A percentile compares a stretch with the other conserved stretches of the same genome.
phyloP scores from a whole-genome alignment of 345 rosid genomes.

The Clarkia xantiana region DNA sequence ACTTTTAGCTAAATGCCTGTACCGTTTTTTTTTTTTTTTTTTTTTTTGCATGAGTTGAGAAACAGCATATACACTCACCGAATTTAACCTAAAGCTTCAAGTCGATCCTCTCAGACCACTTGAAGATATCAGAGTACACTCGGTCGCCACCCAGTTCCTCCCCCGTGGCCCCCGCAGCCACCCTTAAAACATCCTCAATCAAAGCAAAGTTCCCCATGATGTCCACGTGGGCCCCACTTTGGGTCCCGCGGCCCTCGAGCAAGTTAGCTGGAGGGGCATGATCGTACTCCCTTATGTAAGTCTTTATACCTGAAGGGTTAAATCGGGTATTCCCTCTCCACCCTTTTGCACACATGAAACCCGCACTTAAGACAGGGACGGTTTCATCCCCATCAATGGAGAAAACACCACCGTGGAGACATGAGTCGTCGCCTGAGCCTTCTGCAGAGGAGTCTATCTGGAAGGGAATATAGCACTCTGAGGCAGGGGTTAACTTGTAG shows the following conservation, averaged over 20 bases:
- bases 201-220: slow-evolving; percentile 69
- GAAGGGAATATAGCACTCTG: slow-evolving; percentile 54
- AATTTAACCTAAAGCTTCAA: slow-evolving; percentile 27
- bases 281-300: slow-evolving; percentile 41
- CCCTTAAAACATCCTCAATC: slow-evolving; percentile 52
- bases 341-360: slow-evolving; percentile 63
- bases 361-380: slow-evolving; percentile 54
- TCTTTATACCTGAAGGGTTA: slow-evolving; percentile 50
- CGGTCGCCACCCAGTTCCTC: slow-evolving; percentile 47
- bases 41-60: too few species aligned
- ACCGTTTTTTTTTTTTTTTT: too few species aligned
- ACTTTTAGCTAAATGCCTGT: too few species aligned
- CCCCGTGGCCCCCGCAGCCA: slow-evolving; percentile 53
- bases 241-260: slow-evolving; percentile 61
- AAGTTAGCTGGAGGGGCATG: slow-evolving; percentile 61
- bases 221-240: slow-evolving; percentile 67
- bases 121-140: slow-evolving; percentile 44
- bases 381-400: slow-evolving; percentile 55
- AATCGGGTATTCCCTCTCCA: slow-evolving; percentile 68
- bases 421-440: slow-evolving; percentile 27
- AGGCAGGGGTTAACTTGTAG: slow-evolving; percentile 29
- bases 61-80: too few species aligned
- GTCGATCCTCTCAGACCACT: slow-evolving; percentile 44
- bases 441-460: slow-evolving; percentile 49
- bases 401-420: slow-evolving; percentile 54